Base-by-base conservation (phyloP, 306 rosid species). In the Prunus padus region DNA sequence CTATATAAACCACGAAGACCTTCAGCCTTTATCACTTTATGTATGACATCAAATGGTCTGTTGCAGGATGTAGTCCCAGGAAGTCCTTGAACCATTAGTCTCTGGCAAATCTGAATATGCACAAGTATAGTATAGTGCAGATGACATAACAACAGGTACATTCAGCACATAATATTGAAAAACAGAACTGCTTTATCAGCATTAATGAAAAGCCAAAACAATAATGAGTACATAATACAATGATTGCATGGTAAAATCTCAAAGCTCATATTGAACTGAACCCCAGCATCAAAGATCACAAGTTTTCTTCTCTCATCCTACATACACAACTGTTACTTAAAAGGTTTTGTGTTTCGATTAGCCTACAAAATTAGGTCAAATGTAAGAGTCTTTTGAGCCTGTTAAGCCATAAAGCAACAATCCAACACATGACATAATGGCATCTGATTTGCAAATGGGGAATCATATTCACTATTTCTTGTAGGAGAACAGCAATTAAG, bases 51-150 rank as follows among this genome's bases (percentile, higher is more conserved):
- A 65, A 89, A 75, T 12, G 97, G 88, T n/a, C 92, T 85, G 52
- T 81, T 79, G 77, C 92, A 87, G 68, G 23, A 68, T 13, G 84
- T 80, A 47, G 92, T 89, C 60, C 98, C 88, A 8, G 98, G 96
- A 72, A 91, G 89, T 73, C 97, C 98, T 84, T 91, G 97, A 23
- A 88, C 96, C 98, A 93, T 93, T 72, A 88, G 80, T 81, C 98
- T 89, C 86, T 93, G 97, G 84, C 96, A 91, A 28, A 78, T 83
- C 97, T 93, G 84, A 69, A 23, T 33, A 71, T 7, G 60, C 1
- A 52, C 14, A 52, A 37, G 42, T 33, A 33, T 31, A 0, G 20
- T 31, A 19, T 69, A 70, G 64, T 33, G 75, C 54, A 5, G 8
- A 68, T 63, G 31, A 68, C 40, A 67, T 37, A 14, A 37, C 69